Evolutionary conservation across 306 rosid genomes (phyloP).

Genomic region (Hippophae rhamnoides): DNA sequence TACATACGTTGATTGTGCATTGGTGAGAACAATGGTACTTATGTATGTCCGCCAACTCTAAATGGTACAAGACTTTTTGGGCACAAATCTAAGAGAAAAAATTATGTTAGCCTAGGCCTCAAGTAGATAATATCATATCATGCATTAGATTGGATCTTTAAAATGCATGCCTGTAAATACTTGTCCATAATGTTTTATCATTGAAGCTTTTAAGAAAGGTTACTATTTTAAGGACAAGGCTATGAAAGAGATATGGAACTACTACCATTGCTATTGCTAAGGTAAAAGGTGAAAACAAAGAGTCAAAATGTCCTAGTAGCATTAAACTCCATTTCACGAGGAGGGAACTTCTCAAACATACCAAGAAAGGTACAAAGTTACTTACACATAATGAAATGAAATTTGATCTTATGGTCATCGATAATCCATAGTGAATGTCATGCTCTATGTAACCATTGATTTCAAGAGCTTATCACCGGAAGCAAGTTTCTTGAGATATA

Average conservation of each 20-base stretch:
- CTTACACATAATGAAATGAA: conserved; percentile 2
- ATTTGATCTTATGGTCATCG: not conserved
- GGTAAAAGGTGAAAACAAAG: conserved; percentile 55
- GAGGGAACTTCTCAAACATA: conserved; percentile 93
- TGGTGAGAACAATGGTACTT: too few relatives aligned
- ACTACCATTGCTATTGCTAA: conserved; percentile 43
- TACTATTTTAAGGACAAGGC: conserved; percentile 58
- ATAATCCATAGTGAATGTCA: conserved; percentile 6
- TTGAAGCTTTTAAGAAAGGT: conserved; percentile 76
- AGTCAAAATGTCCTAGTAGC: conserved; percentile 45
- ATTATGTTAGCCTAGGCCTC: too few relatives aligned
- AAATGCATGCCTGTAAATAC: too few relatives aligned
- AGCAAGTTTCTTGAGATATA: conserved; percentile 74
- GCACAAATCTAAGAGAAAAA: too few relatives aligned
- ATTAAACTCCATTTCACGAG: conserved; percentile 53
- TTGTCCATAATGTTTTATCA: not conserved
- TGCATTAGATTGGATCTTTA: too few relatives aligned
- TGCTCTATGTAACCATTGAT: conserved; percentile 20
- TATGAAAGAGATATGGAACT: conserved; percentile 61
- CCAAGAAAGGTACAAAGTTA: conserved; percentile 65
- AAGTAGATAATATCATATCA: too few relatives aligned
- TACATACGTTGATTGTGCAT: too few relatives aligned
- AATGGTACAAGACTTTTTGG: not conserved
- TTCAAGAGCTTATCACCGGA: conserved; percentile 91
- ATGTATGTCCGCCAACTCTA: too few relatives aligned